phyloP scores from a whole-genome alignment of 1,284 basidiomycete species.

The Tilletia setariae region DNA sequence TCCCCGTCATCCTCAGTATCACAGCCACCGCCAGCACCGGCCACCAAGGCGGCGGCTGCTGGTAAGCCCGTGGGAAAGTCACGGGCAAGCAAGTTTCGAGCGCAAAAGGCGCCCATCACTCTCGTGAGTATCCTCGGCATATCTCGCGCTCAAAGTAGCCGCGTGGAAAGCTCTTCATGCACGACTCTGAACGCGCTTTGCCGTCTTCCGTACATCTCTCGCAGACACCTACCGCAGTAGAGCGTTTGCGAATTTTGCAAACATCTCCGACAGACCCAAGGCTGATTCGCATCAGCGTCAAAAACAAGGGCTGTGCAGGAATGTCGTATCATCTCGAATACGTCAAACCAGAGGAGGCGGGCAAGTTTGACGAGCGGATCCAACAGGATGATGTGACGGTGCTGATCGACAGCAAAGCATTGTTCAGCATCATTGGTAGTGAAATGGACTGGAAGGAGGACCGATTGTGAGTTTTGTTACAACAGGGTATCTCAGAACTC shows the following conservation, averaged over 20 bases:
- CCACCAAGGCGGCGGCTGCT: neutral
- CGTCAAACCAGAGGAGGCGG: slow-evolving; percentile 64
- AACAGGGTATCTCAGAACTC: neutral
- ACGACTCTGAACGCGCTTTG: neutral
- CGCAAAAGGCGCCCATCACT: slow-evolving; percentile 9
- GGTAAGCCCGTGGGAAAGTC: neutral
- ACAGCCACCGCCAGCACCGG: neutral
- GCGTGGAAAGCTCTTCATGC: too few species aligned
- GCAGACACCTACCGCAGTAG: slow-evolving; percentile 78
- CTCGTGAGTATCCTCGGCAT: neutral
- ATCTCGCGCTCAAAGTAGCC: too few species aligned
- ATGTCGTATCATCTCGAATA: slow-evolving; percentile 97
- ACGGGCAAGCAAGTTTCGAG: neutral
- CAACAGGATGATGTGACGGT: slow-evolving; percentile 70
- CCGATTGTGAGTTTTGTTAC: slow-evolving; percentile 18
- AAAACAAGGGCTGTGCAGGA: slow-evolving; percentile 98
- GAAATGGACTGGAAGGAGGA: slow-evolving; percentile 99
- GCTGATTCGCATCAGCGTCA: slow-evolving; percentile 88
- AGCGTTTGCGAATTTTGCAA: slow-evolving; percentile 60
- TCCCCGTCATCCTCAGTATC: neutral
- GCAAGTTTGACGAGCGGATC: slow-evolving; percentile 94
- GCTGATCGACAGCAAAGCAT: slow-evolving; percentile 90
- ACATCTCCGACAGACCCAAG: slow-evolving; percentile 74
- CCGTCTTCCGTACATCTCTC: neutral
- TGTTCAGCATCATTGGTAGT: slow-evolving; percentile 97